Base-by-base conservation (phyloP, 306 rosid genomes). In the Pueraria montana region DNA sequence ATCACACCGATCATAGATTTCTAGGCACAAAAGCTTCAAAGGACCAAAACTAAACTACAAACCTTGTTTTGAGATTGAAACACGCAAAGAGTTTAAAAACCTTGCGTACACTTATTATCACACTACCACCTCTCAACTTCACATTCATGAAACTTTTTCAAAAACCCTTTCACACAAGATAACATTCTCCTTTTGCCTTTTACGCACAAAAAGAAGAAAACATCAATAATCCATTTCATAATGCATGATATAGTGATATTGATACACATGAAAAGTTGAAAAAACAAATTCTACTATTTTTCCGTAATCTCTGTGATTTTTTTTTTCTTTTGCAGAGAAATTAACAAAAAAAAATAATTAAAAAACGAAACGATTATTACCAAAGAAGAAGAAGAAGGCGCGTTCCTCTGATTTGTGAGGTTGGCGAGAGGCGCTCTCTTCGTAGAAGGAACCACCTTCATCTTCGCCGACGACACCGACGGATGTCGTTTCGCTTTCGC, bases 401-500 rank as follows among this genome's bases (percentile, higher is more conserved):
- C 88, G 52, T 75, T 83, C 79, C 52, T 91, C 14, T 86, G 78
- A 78, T 93, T 93, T 11, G 94, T 90, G 64, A 93, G 21, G 74
- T 93, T 91, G 24, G 86, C 38, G 20, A 93, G 92, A 49, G 97
- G 96, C 26, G 90, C 89, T 81, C 97, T 87, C 84, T 89, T 91
- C 84, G 86, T 3, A 30, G 43, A 3, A 8, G 11, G 13, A 36
- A 79, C 80, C 0, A 73, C 76, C 86, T 92, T 88, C 9, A 87
- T 83, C 8, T 82, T 91, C 50, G 79, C 89, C 0, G 92, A 87
- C 4, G 91, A n/a, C 52, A 69, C 10, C 7, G 76, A 26, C 3
- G 96, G 89, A 2, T 89, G 91, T 20, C 92, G 88, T 46, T 93
- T 93, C 1, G 94, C 93, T 40, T 93, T 93, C 1, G 94, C 93